Evolutionary conservation across 2,329 filamentous ascomycete genomes (phyloP).

Genomic region (Aspergillus tubingensis): DNA sequence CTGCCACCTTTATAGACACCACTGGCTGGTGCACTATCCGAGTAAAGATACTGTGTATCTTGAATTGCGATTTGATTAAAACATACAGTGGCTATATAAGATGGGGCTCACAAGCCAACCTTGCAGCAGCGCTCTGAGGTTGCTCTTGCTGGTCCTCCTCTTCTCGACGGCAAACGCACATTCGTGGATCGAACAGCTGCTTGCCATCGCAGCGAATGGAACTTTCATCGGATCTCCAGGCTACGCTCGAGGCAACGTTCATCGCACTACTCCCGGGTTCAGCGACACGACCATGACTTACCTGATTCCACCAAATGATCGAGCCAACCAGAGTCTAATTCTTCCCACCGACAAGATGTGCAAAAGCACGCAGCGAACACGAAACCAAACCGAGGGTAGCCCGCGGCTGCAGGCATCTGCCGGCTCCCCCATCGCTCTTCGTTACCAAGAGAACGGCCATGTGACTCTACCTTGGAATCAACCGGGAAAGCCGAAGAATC

Average conservation of each 20-base stretch:
- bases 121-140: conserved; percentile 5
- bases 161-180: conserved; percentile 56
- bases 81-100: background rate
- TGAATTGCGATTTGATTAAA: background rate
- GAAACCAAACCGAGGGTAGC: conserved; percentile 59
- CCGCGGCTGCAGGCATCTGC: conserved; percentile 62
- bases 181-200: conserved; percentile 79
- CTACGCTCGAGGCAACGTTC: conserved; percentile 71
- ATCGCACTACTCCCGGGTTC: conserved; percentile 59
- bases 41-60: background rate
- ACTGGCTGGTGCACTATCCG: conserved; percentile 20
- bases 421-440: conserved; percentile 66
- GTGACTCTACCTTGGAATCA: conserved; percentile 62
- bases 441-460: conserved; percentile 76
- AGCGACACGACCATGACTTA: conserved; percentile 61
- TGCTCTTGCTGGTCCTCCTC: conserved; percentile 30
- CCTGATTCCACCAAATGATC: conserved; percentile 61
- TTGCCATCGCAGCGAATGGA: conserved; percentile 71
- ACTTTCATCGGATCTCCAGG: conserved; percentile 70
- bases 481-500: conserved; percentile 62
- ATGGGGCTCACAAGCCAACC: conserved; percentile 10
- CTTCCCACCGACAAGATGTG: conserved; percentile 61
- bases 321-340: conserved; percentile 52
- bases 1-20: conserved; percentile 7
- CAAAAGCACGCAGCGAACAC: conserved; percentile 62